A percentile compares a stretch with the other conserved stretches of the same genome.
These are phyloP conservation scores for Stephanodiscus minutulus DNA, from an alignment of 108 stramenopile genomes.

Conservation along the genomic window DNA sequence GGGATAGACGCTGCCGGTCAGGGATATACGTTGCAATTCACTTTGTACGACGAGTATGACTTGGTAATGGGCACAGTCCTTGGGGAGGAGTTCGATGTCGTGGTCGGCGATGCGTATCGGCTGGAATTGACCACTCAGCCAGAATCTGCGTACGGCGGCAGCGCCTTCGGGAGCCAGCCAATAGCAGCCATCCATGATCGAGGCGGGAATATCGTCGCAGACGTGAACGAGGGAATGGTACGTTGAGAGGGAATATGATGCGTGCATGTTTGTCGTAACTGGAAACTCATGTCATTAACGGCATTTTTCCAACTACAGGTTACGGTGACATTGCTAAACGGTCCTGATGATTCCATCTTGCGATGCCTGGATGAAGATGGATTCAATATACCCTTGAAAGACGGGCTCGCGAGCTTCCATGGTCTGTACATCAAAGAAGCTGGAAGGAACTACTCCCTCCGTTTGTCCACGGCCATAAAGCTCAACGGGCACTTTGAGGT, in stretches of 20 bases:
- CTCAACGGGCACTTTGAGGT: conserved; percentile 33
- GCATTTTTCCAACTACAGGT: conserved; percentile 13
- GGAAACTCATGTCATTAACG: background rate
- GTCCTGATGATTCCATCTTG: conserved; percentile 16
- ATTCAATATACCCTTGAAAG: conserved; percentile 11
- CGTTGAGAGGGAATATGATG: background rate
- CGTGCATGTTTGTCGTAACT: background rate
- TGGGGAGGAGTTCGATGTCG: conserved; percentile 31
- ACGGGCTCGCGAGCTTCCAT: conserved; percentile 40
- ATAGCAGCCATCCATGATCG: conserved; percentile 45
- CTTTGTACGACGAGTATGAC: conserved; percentile 44
- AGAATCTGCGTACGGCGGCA: conserved; percentile 46
- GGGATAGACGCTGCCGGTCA: conserved; percentile 33
- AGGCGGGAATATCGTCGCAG: conserved; percentile 47
- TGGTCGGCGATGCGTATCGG: conserved; percentile 33
- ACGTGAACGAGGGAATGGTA: conserved; percentile 41
- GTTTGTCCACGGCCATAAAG: conserved; percentile 39
- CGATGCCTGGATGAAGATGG: conserved; percentile 19
- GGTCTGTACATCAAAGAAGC: conserved; percentile 45
- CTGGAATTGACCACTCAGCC: conserved; percentile 38
- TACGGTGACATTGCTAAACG: conserved; percentile 14
- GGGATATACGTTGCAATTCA: conserved; percentile 38
- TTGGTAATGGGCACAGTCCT: conserved; percentile 29
- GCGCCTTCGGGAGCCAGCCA: conserved; percentile 42
- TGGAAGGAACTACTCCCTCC: conserved; percentile 38